Percentiles rank a stretch among this genome's conserved stretches.
Conservation (phyloP, 2,329 filamentous ascomycete genomes). For the Ophiostoma ulmi region DNA sequence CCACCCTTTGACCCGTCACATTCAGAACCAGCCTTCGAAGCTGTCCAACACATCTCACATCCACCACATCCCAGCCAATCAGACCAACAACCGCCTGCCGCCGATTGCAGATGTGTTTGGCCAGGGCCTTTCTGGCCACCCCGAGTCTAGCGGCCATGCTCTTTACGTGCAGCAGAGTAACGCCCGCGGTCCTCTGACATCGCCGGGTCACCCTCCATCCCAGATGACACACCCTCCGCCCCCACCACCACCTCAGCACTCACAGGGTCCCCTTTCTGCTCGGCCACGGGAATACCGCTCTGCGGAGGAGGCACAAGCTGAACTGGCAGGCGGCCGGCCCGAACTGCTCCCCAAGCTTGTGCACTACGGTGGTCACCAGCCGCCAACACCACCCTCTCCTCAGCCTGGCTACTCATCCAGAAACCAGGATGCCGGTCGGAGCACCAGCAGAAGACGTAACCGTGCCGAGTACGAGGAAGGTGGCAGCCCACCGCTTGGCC, state of each 20-base stretch:
- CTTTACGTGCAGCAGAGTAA: constrained; percentile 60
- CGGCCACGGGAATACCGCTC: constrained; percentile 86
- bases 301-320: constrained; percentile 89
- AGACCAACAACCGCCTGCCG: constrained; percentile 86
- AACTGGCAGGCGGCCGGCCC: constrained; percentile 83
- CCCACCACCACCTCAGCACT: constrained; percentile 34
- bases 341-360: constrained; percentile 90
- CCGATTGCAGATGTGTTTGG: constrained; percentile 94
- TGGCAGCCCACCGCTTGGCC: constrained; percentile 75
- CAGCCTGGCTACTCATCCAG: constrained; percentile 46
- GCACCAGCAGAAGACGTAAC: constrained; percentile 65
- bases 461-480: constrained; percentile 93
- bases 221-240: constrained; percentile 31
- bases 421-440: constrained; percentile 46
- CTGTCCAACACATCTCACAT: constrained; percentile 83
- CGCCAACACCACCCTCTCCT: constrained; percentile 83
- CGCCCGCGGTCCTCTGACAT: constrained; percentile 64
- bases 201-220: constrained; percentile 65
- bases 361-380: constrained; percentile 91
- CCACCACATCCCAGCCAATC: constrained; percentile 79
- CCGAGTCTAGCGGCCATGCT: constrained; percentile 48
- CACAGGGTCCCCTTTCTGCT: constrained; percentile 46
- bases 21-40: constrained; percentile 75
- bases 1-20: constrained; percentile 69
- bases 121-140: constrained; percentile 62